Evolutionary conservation across 2,329 filamentous ascomycete genomes (phyloP).

Genomic region (Aschersonia sp.): DNA sequence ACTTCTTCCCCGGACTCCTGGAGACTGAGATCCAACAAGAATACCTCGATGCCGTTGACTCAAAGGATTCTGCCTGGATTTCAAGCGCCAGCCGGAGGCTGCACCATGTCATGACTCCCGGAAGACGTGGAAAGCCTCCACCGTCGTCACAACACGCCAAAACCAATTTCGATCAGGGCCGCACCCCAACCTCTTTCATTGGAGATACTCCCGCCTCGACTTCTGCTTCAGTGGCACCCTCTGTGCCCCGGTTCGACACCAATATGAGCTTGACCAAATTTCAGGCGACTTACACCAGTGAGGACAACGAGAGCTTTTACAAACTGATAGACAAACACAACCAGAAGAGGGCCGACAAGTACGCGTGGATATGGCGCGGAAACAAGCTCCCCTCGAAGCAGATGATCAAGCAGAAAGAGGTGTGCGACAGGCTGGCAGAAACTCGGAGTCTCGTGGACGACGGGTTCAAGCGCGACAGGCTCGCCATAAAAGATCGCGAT

Average conservation of each 20-base stretch:
- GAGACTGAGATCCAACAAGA: constrained; percentile 82
- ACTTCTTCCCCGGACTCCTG: constrained; percentile 87
- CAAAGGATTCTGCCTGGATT: constrained; percentile 76
- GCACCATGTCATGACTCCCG: constrained; percentile 69
- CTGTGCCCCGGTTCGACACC: constrained; percentile 45
- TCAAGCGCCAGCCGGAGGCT: constrained; percentile 60
- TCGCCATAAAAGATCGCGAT: constrained; percentile 52
- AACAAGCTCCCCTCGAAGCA: constrained; percentile 80
- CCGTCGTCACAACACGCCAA: constrained; percentile 1
- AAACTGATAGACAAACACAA: constrained; percentile 85
- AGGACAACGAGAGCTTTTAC: constrained; percentile 97
- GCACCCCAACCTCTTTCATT: constrained; percentile 51
- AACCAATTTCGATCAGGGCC: constrained; percentile 17
- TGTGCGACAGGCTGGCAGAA: constrained; percentile 36
- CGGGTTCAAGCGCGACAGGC: constrained; percentile 39
- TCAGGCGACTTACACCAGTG: constrained; percentile 87
- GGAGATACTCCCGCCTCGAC: constrained; percentile 62
- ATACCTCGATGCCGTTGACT: constrained; percentile 82
- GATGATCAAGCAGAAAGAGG: constrained; percentile 52
- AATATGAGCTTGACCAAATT: constrained; percentile 74
- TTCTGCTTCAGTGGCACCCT: constrained; percentile 19
- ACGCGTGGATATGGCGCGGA: constrained; percentile 75
- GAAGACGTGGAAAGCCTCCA: constrained; percentile 24
- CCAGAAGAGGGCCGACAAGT: constrained; percentile 66
- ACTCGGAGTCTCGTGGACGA: constrained; percentile 36